Percentiles rank a stretch among this genome's conserved stretches.
Conservation (phyloP, 192 early-diverging fungal species). For the Fimicolochytrium jonesii region DNA sequence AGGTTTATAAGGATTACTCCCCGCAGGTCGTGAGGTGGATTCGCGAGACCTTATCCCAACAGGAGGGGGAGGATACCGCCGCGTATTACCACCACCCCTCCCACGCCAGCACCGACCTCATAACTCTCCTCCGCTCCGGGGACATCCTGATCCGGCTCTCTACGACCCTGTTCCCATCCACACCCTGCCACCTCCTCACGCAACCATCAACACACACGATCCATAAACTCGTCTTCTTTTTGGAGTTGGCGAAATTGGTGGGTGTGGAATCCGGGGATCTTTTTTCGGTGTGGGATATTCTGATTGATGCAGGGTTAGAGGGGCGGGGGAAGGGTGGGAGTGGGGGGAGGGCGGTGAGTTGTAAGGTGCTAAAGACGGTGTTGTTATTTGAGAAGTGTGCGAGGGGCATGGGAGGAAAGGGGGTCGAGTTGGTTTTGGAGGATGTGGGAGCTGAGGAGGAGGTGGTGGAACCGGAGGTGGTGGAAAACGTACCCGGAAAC, state of each 20-base stretch:
- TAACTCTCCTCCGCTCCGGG: conserved; percentile 36
- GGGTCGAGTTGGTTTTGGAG: no score
- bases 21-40: conserved; percentile 40
- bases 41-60: not conserved
- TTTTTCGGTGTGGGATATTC: conserved; percentile 40
- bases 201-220: conserved; percentile 47
- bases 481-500: no score
- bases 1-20: conserved; percentile 33
- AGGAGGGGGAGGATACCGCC: no score
- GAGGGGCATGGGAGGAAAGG: no score
- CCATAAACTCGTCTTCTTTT: conserved; percentile 54
- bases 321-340: not conserved
- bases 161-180: conserved; percentile 37
- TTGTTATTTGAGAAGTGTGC: no score
- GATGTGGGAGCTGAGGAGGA: no score
- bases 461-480: no score
- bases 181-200: conserved; percentile 43
- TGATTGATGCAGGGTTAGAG: conserved; percentile 30
- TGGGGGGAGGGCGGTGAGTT: no score
- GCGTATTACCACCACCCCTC: not conserved
- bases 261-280: conserved; percentile 40
- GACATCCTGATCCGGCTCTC: conserved; percentile 43
- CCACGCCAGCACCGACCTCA: conserved; percentile 5
- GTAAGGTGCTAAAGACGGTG: no score
- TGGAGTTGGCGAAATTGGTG: conserved; percentile 50